Evolutionary conservation across 2,329 filamentous ascomycete genomes (phyloP), one percentile per base, ranked within the genome.

Genomic region (Allantophomopsis cytisporea): DNA sequence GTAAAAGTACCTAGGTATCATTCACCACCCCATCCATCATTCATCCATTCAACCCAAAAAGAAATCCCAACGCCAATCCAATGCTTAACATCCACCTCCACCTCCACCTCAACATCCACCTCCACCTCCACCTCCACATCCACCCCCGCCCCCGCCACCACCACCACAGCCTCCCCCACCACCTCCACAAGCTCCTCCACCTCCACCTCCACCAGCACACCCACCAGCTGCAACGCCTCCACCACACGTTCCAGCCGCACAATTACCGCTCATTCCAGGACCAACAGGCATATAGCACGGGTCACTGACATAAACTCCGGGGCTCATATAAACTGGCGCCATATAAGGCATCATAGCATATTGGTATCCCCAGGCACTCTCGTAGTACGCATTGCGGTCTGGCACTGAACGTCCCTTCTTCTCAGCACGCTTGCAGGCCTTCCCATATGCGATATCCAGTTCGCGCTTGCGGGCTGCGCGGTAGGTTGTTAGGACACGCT

Each of bases 371-470:
- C 72, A 54, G 7, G 45, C 37, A 16, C 43, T 44, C 11, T 45
- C 43, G 35, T 52, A 75, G 50, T 73, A 74, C 31, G 67, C 54
- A 4, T 71, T 60, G n/a, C 60, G 54, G 0, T 62, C 56, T 2
- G 70, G 70, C 3, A 72, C 47, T 0, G 57, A 56, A 4, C 68
- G 58, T 3, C 69, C 69, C 42, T 66, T 68, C 43, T 64, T 66
- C 42, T 60, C 56, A 0, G 71, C 70, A 2, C 71, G 62, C 34
- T 59, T 63, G 14, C 56, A 54, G 1, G 72, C 72, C 44, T 68
- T 71, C 18, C 60, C 57, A 53, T 84, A 84, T 23, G 71, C 68
- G 4, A 59, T 58, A 20, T 80, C 71, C 0, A 75, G 54, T 14
- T 64, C 61, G 7, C 31, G 62, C 46, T 31, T 53, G 5, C 44